Evolutionary conservation across 352 stramenopile genomes (phyloP), one percentile per base, ranked within the genome.

Genomic region (Pythium vanterpoolii): DNA sequence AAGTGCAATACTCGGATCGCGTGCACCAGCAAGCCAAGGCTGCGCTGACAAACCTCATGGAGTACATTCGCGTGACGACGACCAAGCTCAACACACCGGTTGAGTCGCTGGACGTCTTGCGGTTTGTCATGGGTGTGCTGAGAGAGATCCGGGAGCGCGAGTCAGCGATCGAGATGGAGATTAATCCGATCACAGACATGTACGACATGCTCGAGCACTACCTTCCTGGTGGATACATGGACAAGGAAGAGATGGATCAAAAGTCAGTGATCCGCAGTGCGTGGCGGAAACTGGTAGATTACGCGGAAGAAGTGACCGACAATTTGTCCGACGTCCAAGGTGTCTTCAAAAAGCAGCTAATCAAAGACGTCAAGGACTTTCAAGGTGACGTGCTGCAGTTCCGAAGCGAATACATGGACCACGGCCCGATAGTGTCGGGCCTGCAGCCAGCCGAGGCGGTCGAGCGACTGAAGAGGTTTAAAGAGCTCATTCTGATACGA

Each of bases 241-340:
- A 98, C 60, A 99, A 99, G 64, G 95, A 99, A 63, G 97, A 99
- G 67, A 99, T 99, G 76, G 97, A 99, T 57, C 97, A 99, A 65
- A 99, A 99, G 74, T 98, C 93, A n/a, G 95, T 99, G n/a, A 74
- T 99, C 5, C 89, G 91, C 28, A 96, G 90, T 52, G 98, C 97
- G 55, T 99, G 97, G 97, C 96, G 98, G 39, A 98, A 98, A 62
- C 73, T 99, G 16, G 96, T 99, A 27, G 83, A 97, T 42, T 91
- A 98, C 55, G 91, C 96, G 3, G 89, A 98, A 60, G 78, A 78
- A 6, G 87, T 96, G 10, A 97, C 94, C 1, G 96, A 99, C 47
- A 95, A 99, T 56, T 80, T 99, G 1, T 97, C 86, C 36, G 96
- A 96, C 54, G 97, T 90, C 1, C 96, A 99, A 65, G 93, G 90